A percentile compares a stretch with the other conserved stretches of the same genome.
Evolutionary conservation across 768 basidiomycete species (phyloP).

Genomic region (Filobasidium floriforme): DNA sequence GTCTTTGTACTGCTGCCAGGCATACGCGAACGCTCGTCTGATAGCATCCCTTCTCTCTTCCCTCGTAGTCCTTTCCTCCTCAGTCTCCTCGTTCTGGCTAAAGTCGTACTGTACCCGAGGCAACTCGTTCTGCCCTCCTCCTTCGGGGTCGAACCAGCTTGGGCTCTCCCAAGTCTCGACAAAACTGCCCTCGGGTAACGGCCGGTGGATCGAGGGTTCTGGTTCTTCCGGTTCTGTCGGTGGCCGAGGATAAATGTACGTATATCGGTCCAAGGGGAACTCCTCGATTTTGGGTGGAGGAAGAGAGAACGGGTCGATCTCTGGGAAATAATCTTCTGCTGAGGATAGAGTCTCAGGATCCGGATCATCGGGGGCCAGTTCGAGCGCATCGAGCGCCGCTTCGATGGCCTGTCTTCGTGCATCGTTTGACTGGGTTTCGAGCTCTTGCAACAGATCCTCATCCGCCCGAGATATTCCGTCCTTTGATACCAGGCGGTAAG

Average conservation of each 20-base stretch:
- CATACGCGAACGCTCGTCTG: conserved; percentile 38
- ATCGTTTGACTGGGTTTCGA: too few species aligned
- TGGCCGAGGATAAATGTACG: conserved; percentile 11
- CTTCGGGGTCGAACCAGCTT: conserved; percentile 20
- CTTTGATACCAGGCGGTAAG: background rate
- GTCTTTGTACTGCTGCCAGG: conserved; percentile 44
- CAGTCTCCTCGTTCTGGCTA: conserved; percentile 23
- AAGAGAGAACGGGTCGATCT: conserved; percentile 4
- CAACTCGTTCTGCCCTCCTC: conserved; percentile 28
- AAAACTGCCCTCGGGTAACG: conserved; percentile 11
- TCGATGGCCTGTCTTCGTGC: background rate
- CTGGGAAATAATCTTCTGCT: conserved; percentile 11
- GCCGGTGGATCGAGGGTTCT: conserved; percentile 2
- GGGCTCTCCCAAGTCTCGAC: conserved; percentile 20
- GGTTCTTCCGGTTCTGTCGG: background rate
- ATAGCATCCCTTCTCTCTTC: conserved; percentile 40
- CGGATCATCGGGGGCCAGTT: conserved; percentile 19
- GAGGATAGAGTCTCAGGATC: conserved; percentile 9
- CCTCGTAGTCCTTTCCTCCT: conserved; percentile 26
- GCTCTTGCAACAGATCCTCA: too few species aligned
- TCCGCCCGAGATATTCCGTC: background rate
- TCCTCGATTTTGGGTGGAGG: conserved; percentile 1
- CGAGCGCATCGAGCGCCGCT: background rate
- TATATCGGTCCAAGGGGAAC: conserved; percentile 14
- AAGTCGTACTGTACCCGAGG: conserved; percentile 30